These are phyloP conservation scores for Pleurotus tuber-regium DNA, from an alignment of 768 basidiomycete species.

Conservation along the genomic window DNA sequence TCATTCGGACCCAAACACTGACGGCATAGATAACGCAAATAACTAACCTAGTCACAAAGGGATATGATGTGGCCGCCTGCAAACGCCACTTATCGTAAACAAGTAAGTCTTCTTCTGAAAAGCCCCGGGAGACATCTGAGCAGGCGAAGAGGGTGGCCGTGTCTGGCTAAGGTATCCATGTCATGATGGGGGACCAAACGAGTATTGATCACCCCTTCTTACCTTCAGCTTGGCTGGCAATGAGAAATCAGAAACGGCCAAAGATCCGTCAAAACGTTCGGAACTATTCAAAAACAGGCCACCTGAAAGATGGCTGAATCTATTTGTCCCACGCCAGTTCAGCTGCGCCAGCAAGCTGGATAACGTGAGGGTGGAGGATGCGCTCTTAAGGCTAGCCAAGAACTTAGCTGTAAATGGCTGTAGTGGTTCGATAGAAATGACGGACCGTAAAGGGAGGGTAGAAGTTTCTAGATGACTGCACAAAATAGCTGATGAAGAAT, in stretches of 20 bases:
- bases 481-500: slow-evolving; percentile 56
- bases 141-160: slow-evolving; percentile 33
- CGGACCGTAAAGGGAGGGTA: slow-evolving; percentile 59
- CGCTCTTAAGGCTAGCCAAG: background rate
- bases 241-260: slow-evolving; percentile 39
- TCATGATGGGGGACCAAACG: too few relatives aligned
- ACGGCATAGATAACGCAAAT: slow-evolving; percentile 11
- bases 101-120: slow-evolving; percentile 34
- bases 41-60: background rate
- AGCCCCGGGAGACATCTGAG: slow-evolving; percentile 59
- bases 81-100: slow-evolving; percentile 39
- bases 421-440: background rate
- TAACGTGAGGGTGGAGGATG: slow-evolving; percentile 5
- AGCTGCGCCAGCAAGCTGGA: slow-evolving; percentile 31
- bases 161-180: too few relatives aligned
- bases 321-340: slow-evolving; percentile 50
- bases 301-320: slow-evolving; percentile 58
- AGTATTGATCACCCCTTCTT: background rate
- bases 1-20: background rate
- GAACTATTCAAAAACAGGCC: slow-evolving; percentile 40
- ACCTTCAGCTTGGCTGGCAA: background rate
- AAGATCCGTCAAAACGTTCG: slow-evolving; percentile 24
- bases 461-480: slow-evolving; percentile 56
- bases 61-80: slow-evolving; percentile 9
- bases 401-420: background rate